Percentiles rank a stretch among this genome's conserved stretches.
Evolutionary conservation across 1,139 yeast species (phyloP).

Genomic region (Hyphopichia khmerensis): DNA sequence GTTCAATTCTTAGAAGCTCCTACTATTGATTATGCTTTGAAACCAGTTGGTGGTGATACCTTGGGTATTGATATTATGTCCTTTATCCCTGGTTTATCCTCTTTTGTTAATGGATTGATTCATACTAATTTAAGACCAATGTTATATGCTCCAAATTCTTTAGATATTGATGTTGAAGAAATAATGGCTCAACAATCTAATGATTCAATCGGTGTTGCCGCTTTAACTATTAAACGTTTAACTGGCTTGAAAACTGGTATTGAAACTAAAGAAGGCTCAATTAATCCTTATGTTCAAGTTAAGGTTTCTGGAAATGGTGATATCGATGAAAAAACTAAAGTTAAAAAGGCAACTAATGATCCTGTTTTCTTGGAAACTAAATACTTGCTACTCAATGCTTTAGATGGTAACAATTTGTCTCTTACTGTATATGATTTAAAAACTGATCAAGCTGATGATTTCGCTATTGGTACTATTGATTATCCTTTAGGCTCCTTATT

Average conservation of each 20-base stretch:
- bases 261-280: slow-evolving; percentile 41
- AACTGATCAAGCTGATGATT: slow-evolving; percentile 53
- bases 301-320: slow-evolving; percentile 45
- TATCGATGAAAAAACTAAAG: slow-evolving; percentile 50
- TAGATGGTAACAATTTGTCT: slow-evolving; percentile 54
- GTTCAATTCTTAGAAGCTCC: slow-evolving; percentile 77
- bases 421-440: slow-evolving; percentile 54
- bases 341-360: slow-evolving; percentile 52
- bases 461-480: slow-evolving; percentile 54
- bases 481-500: slow-evolving; percentile 58
- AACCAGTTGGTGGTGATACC: slow-evolving; percentile 88
- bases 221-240: slow-evolving; percentile 59
- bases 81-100: slow-evolving; percentile 72
- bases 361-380: slow-evolving; percentile 70
- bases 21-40: slow-evolving; percentile 69
- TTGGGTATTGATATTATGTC: slow-evolving; percentile 83
- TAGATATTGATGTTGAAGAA: slow-evolving; percentile 73
- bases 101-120: slow-evolving; percentile 68
- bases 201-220: slow-evolving; percentile 68
- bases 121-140: slow-evolving; percentile 72
- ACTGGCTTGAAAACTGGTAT: slow-evolving; percentile 43
- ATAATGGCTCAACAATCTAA: slow-evolving; percentile 60
- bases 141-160: slow-evolving; percentile 79
- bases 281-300: slow-evolving; percentile 62
- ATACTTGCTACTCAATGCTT: slow-evolving; percentile 54